Evolutionary conservation across 2,329 filamentous ascomycete genomes (phyloP).

Genomic region (Claviceps sp.): DNA sequence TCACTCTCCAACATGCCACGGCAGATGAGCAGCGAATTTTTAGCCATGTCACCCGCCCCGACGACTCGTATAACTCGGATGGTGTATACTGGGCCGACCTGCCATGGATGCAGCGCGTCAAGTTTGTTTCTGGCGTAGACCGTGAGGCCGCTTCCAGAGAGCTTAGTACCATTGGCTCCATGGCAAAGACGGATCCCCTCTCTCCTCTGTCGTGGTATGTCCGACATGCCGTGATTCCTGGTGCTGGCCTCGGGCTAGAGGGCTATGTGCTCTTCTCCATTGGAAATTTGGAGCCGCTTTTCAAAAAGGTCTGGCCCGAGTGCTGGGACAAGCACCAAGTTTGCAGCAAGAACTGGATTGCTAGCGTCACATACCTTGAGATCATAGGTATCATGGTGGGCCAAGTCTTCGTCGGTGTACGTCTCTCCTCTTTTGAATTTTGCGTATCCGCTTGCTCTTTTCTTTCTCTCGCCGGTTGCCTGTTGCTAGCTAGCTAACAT

Average conservation of each 20-base stretch:
- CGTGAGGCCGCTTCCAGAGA: slow-evolving; percentile 56
- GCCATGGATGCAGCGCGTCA: slow-evolving; percentile 51
- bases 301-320: slow-evolving; percentile 56
- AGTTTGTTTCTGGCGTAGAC: slow-evolving; percentile 67
- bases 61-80: slow-evolving; percentile 72
- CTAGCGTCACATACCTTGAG: slow-evolving; percentile 80
- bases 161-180: slow-evolving; percentile 51
- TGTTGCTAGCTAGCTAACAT: neutral
- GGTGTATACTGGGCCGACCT: slow-evolving; percentile 93
- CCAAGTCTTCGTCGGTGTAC: slow-evolving; percentile 74
- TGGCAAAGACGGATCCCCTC: slow-evolving; percentile 79
- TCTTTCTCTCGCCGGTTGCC: neutral
- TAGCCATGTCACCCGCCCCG: slow-evolving; percentile 67
- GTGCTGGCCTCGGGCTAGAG: slow-evolving; percentile 83
- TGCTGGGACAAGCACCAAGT: slow-evolving; percentile 61
- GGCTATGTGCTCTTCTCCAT: slow-evolving; percentile 97
- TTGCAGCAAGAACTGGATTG: slow-evolving; percentile 70
- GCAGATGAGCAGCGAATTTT: slow-evolving; percentile 50
- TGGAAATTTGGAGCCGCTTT: slow-evolving; percentile 77
- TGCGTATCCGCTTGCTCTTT: neutral
- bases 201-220: slow-evolving; percentile 79
- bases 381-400: slow-evolving; percentile 91
- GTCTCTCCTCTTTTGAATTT: slow-evolving; percentile 10
- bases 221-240: slow-evolving; percentile 80
- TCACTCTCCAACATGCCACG: slow-evolving; percentile 26